Percentiles rank a stretch among this genome's conserved stretches.
These are phyloP conservation scores for Juncus inflexus DNA, from an alignment of 176 grass and related monocot species.

Conservation along the genomic window DNA sequence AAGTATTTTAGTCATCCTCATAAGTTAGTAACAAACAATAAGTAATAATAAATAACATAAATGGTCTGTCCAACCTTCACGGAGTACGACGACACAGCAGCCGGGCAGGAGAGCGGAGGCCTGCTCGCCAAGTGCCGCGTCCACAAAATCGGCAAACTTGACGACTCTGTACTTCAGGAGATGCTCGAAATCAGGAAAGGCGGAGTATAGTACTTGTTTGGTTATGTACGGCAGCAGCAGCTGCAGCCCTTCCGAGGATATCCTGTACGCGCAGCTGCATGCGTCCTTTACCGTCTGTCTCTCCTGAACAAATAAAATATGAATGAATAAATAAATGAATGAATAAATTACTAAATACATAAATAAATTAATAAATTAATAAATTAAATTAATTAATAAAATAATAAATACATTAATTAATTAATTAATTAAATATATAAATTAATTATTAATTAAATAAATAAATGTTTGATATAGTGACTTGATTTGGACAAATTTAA, in stretches of 20 bases:
- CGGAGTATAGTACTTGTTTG: constrained; percentile 69
- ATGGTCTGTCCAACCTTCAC: constrained; percentile 50
- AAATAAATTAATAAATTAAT: neutral
- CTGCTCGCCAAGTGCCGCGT: constrained; percentile 55
- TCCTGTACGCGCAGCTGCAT: constrained; percentile 67
- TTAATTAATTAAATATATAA: too few species aligned
- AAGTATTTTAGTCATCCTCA: too few species aligned
- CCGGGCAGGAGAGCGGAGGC: constrained; percentile 60
- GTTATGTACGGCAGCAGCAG: constrained; percentile 80
- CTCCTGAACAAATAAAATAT: constrained; percentile 43
- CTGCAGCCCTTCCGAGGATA: constrained; percentile 91
- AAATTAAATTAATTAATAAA: constrained; percentile 12
- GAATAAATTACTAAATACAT: constrained; percentile 10
- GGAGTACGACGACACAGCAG: constrained; percentile 65
- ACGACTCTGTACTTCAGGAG: constrained; percentile 77
- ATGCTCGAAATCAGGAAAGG: constrained; percentile 66
- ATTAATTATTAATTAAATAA: neutral
- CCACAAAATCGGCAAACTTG: constrained; percentile 84
- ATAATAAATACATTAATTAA: constrained; percentile 11
- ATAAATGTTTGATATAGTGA: too few species aligned
- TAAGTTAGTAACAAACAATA: too few species aligned
- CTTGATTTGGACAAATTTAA: too few species aligned
- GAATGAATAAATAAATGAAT: neutral
- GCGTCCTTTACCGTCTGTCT: constrained; percentile 72
- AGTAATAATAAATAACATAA: neutral